A percentile compares a stretch with the other conserved stretches of the same genome.
Evolutionary conservation across 768 basidiomycete species (phyloP).

Genomic region (Suillus subalutaceus): DNA sequence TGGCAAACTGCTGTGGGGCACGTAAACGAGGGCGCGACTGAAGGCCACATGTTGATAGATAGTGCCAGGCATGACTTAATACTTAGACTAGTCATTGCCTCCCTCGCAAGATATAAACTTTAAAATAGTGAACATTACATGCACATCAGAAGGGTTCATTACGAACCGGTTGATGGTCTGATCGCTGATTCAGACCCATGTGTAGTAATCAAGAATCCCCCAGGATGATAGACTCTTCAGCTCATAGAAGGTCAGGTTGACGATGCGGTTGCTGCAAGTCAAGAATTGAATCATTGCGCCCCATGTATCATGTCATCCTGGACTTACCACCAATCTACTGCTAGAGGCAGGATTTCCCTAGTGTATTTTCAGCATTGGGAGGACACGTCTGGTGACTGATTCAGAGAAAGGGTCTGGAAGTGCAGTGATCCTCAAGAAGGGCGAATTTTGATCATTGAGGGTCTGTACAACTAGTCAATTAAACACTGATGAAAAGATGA

Average conservation of each 20-base stretch:
- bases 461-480: conserved; percentile 24
- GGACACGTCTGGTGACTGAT: conserved; percentile 38
- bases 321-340: conserved; percentile 8
- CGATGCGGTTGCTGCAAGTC: conserved; percentile 20
- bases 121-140: neutral
- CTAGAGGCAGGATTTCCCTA: conserved; percentile 22
- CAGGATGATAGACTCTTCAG: conserved; percentile 31
- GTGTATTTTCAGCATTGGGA: conserved; percentile 35
- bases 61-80: too few species aligned
- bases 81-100: neutral
- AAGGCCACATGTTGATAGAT: neutral
- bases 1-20: neutral
- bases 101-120: neutral
- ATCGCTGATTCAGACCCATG: neutral
- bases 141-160: neutral
- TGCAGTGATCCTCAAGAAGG: conserved; percentile 45
- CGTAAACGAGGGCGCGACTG: neutral
- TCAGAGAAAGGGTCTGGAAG: conserved; percentile 25
- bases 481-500: neutral
- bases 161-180: conserved; percentile 23
- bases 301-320: neutral
- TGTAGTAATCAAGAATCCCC: conserved; percentile 39
- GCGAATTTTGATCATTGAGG: neutral
- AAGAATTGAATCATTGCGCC: neutral
- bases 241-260: conserved; percentile 29